phyloP scores from a whole-genome alignment of 345 rosid genomes.

The Pugionium cornutum region DNA sequence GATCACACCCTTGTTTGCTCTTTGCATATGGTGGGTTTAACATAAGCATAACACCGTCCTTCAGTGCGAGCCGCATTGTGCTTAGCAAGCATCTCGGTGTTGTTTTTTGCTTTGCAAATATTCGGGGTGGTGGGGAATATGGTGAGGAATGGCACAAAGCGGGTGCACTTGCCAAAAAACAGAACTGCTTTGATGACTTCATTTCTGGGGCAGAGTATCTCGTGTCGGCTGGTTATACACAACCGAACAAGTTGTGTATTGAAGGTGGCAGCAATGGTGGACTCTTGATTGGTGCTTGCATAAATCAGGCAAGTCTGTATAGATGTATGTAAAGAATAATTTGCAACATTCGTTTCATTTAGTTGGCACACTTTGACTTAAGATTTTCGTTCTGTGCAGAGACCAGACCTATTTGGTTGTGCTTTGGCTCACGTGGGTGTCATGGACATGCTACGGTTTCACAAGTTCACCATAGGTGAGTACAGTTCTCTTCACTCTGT shows the following conservation, averaged over 20 bases:
- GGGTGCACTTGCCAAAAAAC: conserved; percentile 76
- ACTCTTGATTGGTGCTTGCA: conserved; percentile 91
- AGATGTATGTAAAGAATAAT: conserved; percentile 37
- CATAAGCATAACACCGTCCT: conserved; percentile 76
- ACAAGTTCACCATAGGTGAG: conserved; percentile 92
- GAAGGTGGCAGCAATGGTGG: conserved; percentile 99
- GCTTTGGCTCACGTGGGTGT: conserved; percentile 98
- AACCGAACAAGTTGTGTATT: conserved; percentile 67
- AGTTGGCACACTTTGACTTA: conserved; percentile 19
- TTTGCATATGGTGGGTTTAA: conserved; percentile 95
- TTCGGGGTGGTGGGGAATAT: conserved; percentile 97
- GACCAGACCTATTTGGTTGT: conserved; percentile 96
- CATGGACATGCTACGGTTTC: conserved; percentile 97
- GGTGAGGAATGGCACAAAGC: conserved; percentile 99
- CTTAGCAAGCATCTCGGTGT: conserved; percentile 42
- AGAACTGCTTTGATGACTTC: conserved; percentile 93
- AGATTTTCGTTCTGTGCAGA: conserved; percentile 44
- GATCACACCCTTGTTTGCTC: conserved; percentile 87
- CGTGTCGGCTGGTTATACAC: conserved; percentile 44
- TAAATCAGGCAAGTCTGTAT: conserved; percentile 64
- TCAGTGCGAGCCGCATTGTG: conserved; percentile 62
- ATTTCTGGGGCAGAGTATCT: conserved; percentile 65
- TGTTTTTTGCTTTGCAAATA: conserved; percentile 64
- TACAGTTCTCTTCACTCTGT: conserved; percentile 6
- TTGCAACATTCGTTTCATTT: conserved; percentile 15